phyloP scores from a whole-genome alignment of 1,139 yeast genomes.

The Martiniozyma asiatica region DNA sequence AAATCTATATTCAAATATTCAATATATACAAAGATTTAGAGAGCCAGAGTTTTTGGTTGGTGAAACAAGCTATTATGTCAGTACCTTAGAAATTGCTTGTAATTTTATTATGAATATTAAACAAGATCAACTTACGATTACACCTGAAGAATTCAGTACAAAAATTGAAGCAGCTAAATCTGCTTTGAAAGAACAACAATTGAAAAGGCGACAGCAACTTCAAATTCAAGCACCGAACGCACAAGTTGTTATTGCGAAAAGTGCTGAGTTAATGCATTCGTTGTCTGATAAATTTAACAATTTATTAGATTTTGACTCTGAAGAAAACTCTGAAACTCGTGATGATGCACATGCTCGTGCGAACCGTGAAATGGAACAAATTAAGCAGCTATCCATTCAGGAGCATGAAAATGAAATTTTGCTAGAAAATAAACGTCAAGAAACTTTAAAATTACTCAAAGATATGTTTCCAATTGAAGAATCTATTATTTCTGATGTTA shows the following conservation, averaged over 20 bases:
- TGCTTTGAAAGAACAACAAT: constrained; percentile 14
- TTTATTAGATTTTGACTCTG: constrained; percentile 6
- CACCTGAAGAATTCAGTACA: constrained; percentile 41
- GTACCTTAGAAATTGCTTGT: constrained; percentile 79
- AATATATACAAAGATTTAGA: constrained; percentile 77
- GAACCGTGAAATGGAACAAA: constrained; percentile 13
- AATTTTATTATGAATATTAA: constrained; percentile 57
- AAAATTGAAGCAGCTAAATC: constrained; percentile 29
- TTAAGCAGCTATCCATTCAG: constrained; percentile 20
- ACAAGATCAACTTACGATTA: constrained; percentile 47
- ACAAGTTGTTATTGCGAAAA: constrained; percentile 36
- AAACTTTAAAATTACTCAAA: constrained; percentile 34
- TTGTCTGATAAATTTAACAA: constrained; percentile 11
- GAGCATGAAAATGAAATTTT: constrained; percentile 16
- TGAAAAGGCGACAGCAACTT: too few relatives aligned
- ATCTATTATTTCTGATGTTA: constrained; percentile 58
- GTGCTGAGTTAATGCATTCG: constrained; percentile 41
- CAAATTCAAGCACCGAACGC: constrained; percentile 24
- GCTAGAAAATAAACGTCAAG: constrained; percentile 23
- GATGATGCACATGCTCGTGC: not conserved
- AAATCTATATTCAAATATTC: constrained; percentile 61
- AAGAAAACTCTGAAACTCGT: not conserved
- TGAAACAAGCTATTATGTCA: constrained; percentile 78
- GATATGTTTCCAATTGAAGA: constrained; percentile 76
- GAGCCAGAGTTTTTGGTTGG: constrained; percentile 68